Percentiles rank a stretch among this genome's conserved stretches.
These are phyloP conservation scores for Aspergillus sp. DNA, from an alignment of 2,329 filamentous ascomycete species.

Conservation along the genomic window DNA sequence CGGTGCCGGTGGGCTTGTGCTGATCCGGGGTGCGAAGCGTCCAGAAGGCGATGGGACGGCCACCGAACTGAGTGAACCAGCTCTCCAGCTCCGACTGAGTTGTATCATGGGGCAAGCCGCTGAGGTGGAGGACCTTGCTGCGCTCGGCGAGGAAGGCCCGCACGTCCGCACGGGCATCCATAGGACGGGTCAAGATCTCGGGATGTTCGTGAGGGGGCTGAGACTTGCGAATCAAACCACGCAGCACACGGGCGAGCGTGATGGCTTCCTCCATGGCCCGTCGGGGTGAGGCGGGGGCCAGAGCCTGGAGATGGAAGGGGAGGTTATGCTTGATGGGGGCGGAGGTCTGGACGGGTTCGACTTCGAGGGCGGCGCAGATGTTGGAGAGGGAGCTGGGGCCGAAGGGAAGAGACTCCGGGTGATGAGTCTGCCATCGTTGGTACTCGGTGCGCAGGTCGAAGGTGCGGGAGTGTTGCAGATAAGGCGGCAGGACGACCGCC, in stretches of 20 bases:
- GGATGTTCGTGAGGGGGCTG: constrained; percentile 91
- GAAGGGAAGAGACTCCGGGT: constrained; percentile 95
- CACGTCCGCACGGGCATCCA: constrained; percentile 96
- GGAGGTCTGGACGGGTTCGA: constrained; percentile 95
- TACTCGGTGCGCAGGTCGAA: constrained; percentile 98
- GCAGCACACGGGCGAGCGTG: constrained; percentile 86
- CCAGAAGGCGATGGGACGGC: constrained; percentile 98
- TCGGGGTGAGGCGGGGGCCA: constrained; percentile 90
- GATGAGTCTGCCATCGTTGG: constrained; percentile 96
- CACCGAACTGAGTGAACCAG: constrained; percentile 99
- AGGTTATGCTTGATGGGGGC: constrained; percentile 98
- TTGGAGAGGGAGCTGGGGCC: constrained; percentile 93
- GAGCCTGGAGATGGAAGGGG: constrained; percentile 92
- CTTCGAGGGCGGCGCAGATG: constrained; percentile 96
- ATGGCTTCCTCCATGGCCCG: constrained; percentile 97
- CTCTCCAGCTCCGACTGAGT: constrained; percentile 98
- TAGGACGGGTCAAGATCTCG: constrained; percentile 88
- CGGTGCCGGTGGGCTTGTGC: constrained; percentile 98
- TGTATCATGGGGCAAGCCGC: constrained; percentile 92
- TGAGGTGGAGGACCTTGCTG: constrained; percentile 98
- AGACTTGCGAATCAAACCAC: constrained; percentile 91
- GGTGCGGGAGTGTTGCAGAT: constrained; percentile 94
- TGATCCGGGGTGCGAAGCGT: constrained; percentile 96
- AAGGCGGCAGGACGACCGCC: constrained; percentile 91
- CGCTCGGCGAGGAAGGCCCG: constrained; percentile 92